Evolutionary conservation across 2,329 filamentous ascomycete species (phyloP), one percentile per base, ranked within the genome.

Genomic region (Zasmidium cellare): DNA sequence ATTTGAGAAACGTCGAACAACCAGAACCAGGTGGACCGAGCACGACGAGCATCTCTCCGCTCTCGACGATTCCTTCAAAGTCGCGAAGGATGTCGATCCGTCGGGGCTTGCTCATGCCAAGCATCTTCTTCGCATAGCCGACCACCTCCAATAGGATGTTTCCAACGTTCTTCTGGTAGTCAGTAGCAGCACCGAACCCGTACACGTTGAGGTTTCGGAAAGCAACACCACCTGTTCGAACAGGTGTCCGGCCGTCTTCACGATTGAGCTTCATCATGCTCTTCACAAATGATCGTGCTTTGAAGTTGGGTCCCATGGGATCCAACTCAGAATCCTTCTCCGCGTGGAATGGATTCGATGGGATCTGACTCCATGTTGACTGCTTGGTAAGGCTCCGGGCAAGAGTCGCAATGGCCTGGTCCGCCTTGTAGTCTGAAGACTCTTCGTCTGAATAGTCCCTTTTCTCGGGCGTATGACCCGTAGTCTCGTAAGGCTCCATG

Each of bases 1-100:
- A 90, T 78, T 96, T 96, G 57, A 96, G 79, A 62, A 96, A 87
- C 1, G 91, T 96, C 16, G 89, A 91, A 73, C 91, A 96, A 54
- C 89, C 89, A 59, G 78, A 80, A 59, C 77, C 79, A 1, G 88
- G 88, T 55, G 87, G 88, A 16, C 88, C 88, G 31, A 91, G 80
- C 2, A 91, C 88, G 16, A 91, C 86, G 24, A 91, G 75, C 86
- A 91, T 89, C 78, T 91, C 88, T 46, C 88, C 88, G 60, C 83
- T 84, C 68, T 84, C 80, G 1, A 91, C 85, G 0, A 90, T 69
- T 23, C 88, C 88, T 62, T 90, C 87, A 56, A 89, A 85, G 66
- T 84, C 77, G 61, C 81, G 83, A 59, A 91, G 74, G 65, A 91
- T 91, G 66, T 91, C 85, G 63, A 75, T 75, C 44, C 69, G 64